Conservation (phyloP, 306 rosid species). For the Lagenaria siceraria region DNA sequence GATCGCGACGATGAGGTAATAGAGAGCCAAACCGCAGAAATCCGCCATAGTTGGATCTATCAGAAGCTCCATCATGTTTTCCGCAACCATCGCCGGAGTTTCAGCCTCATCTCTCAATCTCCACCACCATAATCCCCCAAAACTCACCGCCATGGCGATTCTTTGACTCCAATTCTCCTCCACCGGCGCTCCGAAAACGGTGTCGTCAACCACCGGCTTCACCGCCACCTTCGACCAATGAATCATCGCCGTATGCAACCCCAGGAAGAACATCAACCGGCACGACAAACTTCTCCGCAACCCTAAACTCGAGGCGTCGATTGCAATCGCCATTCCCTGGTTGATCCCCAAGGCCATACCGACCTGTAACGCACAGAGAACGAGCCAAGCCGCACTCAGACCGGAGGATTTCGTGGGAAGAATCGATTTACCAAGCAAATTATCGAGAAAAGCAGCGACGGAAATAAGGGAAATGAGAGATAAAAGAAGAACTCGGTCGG, state of each 20-base stretch:
- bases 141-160: constrained; percentile 34
- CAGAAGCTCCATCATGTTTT: constrained; percentile 33
- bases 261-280: constrained; percentile 43
- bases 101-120: constrained; percentile 61
- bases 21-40: constrained; percentile 51
- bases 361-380: constrained; percentile 48
- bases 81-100: constrained; percentile 43
- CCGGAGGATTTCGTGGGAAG: constrained; percentile 4
- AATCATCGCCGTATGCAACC: constrained; percentile 58
- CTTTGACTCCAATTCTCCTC: constrained; percentile 44
- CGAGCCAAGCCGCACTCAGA: constrained; percentile 43
- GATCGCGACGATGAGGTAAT: constrained; percentile 47
- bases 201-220: constrained; percentile 76
- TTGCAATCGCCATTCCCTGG: constrained; percentile 26
- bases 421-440: constrained; percentile 27
- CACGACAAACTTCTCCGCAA: constrained; percentile 28
- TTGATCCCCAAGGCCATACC: constrained; percentile 59
- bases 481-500: constrained; percentile 34
- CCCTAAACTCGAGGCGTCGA: constrained; percentile 11
- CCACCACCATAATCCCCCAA: constrained; percentile 76
- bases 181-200: constrained; percentile 30
- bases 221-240: constrained; percentile 70
- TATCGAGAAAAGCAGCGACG: constrained; percentile 31
- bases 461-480: constrained; percentile 31
- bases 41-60: constrained; percentile 37